Percentiles rank a stretch among this genome's conserved stretches.
Conservation (phyloP, 495 filamentous ascomycete genomes). For the Diplogelasinospora grovesii region DNA sequence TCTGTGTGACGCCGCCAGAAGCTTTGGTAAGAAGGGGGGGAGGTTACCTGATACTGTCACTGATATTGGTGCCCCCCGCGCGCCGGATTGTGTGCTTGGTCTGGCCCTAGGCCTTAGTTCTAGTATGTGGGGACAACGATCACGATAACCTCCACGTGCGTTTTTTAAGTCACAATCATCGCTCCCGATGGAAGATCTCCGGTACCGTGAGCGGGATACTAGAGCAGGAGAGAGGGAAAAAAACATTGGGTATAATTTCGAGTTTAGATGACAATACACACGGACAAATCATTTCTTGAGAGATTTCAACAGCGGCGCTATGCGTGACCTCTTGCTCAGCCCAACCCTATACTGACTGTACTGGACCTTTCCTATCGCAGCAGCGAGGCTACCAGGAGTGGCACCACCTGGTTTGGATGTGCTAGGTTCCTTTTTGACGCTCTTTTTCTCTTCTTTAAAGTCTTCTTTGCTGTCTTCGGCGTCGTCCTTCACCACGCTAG, state of each 20-base stretch:
- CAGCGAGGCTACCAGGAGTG: not conserved
- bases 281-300: conserved; percentile 15
- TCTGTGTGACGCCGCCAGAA: too few species aligned
- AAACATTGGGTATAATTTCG: too few species aligned
- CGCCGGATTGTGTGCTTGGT: too few species aligned
- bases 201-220: not conserved
- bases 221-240: too few species aligned
- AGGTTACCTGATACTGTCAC: too few species aligned
- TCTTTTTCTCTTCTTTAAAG: conserved; percentile 3
- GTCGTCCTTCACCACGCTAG: not conserved
- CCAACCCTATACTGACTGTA: conserved; percentile 22
- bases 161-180: not conserved
- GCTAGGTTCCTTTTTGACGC: not conserved
- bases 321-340: conserved; percentile 21
- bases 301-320: conserved; percentile 23
- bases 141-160: too few species aligned
- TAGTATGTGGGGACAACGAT: not conserved
- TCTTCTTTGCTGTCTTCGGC: not conserved
- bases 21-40: too few species aligned
- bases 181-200: not conserved
- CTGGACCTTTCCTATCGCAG: conserved; percentile 6
- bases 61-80: too few species aligned
- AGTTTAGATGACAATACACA: not conserved
- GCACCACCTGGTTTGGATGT: not conserved
- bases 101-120: too few species aligned